phyloP scores from a whole-genome alignment of 129 eudicot genomes.

The Lactuca sativa region DNA sequence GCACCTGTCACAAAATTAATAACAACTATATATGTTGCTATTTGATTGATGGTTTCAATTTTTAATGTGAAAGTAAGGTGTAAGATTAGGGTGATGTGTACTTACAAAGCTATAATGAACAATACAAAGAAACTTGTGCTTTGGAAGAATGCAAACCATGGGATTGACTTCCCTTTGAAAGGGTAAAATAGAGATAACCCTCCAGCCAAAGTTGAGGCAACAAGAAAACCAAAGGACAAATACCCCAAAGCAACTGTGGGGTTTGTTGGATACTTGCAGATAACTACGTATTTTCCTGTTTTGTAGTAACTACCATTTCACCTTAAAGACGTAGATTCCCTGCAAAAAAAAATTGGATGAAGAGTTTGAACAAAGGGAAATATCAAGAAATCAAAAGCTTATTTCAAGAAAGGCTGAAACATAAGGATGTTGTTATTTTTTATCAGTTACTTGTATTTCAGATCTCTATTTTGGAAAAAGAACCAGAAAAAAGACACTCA shows the following conservation, averaged over 20 bases:
- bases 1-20: conserved; percentile 1
- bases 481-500: background rate
- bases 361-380: background rate
- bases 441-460: background rate
- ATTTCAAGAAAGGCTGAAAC: conserved; percentile 13
- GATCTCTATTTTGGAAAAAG: background rate
- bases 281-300: conserved; percentile 70
- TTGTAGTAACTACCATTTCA: conserved; percentile 57
- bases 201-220: conserved; percentile 55
- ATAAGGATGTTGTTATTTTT: background rate
- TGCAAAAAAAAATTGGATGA: no score
- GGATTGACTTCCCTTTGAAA: conserved; percentile 76
- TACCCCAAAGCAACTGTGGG: conserved; percentile 79
- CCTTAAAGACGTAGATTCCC: background rate
- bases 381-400: background rate
- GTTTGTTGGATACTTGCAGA: conserved; percentile 89
- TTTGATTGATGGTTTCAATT: background rate
- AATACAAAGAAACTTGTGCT: conserved; percentile 71
- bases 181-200: conserved; percentile 57
- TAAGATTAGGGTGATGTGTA: conserved; percentile 10
- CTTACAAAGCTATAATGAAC: conserved; percentile 83
- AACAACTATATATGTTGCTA: background rate
- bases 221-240: conserved; percentile 69
- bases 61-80: background rate
- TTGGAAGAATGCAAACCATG: conserved; percentile 68